These are phyloP conservation scores for Craspedostauros australis DNA, from an alignment of 108 stramenopile species.

Conservation along the genomic window DNA sequence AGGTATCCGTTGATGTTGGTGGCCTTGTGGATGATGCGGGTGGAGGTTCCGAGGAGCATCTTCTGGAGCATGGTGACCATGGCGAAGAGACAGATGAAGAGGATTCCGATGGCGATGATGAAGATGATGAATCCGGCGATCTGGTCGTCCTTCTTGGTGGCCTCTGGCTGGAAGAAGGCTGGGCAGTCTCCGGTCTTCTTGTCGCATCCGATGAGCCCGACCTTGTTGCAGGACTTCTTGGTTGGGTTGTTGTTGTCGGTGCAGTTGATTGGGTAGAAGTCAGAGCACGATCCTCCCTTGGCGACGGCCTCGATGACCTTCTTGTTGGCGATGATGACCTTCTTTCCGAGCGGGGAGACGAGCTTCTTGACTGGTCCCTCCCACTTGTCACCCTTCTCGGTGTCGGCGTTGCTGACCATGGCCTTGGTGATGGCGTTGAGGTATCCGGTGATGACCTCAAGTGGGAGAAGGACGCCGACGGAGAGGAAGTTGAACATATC, in stretches of 20 bases:
- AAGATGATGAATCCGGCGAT: slow-evolving; percentile 55
- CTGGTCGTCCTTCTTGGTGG: slow-evolving; percentile 37
- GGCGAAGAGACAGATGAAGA: slow-evolving; percentile 52
- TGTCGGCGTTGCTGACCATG: slow-evolving; percentile 28
- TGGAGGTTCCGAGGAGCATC: slow-evolving; percentile 36
- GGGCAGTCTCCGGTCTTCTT: slow-evolving; percentile 42
- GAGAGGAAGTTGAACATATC: slow-evolving; percentile 74
- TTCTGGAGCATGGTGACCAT: slow-evolving; percentile 54
- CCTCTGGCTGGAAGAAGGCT: slow-evolving; percentile 53
- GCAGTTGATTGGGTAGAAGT: slow-evolving; percentile 45
- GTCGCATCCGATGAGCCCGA: slow-evolving; percentile 59
- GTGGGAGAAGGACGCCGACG: slow-evolving; percentile 57
- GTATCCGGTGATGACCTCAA: slow-evolving; percentile 42
- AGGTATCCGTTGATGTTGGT: slow-evolving; percentile 59
- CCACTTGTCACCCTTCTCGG: slow-evolving; percentile 39
- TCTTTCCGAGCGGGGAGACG: slow-evolving; percentile 35
- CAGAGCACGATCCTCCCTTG: slow-evolving; percentile 13
- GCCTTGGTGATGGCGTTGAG: slow-evolving; percentile 37
- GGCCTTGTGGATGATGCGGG: slow-evolving; percentile 57
- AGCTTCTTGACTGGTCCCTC: slow-evolving; percentile 53
- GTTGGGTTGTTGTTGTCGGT: slow-evolving; percentile 24
- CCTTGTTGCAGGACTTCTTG: slow-evolving; percentile 23
- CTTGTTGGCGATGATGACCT: slow-evolving; percentile 61
- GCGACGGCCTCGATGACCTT: slow-evolving; percentile 47
- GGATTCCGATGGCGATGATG: slow-evolving; percentile 42